Percentiles rank a stretch among this genome's conserved stretches.
Conservation (phyloP, 2,329 filamentous ascomycete genomes). For the Byssoonygena ceratinophila region DNA sequence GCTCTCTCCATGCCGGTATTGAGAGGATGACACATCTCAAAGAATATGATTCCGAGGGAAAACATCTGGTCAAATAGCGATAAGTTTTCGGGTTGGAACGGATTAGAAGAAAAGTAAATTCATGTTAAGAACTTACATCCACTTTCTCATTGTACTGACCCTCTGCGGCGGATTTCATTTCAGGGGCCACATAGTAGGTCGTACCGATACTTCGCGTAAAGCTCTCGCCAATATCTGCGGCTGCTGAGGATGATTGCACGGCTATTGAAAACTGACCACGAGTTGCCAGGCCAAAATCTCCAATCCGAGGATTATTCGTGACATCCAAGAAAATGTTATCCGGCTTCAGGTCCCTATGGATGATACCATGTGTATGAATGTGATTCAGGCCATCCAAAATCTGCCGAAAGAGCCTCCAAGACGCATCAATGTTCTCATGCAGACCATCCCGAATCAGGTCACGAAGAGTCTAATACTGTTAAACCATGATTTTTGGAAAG, state of each 20-base stretch:
- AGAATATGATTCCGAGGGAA: slow-evolving; percentile 92
- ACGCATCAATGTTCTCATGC: slow-evolving; percentile 61
- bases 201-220: slow-evolving; percentile 56
- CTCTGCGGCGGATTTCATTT: slow-evolving; percentile 64
- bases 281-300: slow-evolving; percentile 90
- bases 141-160: slow-evolving; percentile 86
- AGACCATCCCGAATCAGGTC: slow-evolving; percentile 73
- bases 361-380: slow-evolving; percentile 82
- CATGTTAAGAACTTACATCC: slow-evolving; percentile 51
- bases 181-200: slow-evolving; percentile 84
- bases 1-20: slow-evolving; percentile 54
- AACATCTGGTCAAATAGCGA: too few relatives aligned
- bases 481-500: neutral
- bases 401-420: slow-evolving; percentile 85
- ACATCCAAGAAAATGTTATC: slow-evolving; percentile 96
- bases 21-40: slow-evolving; percentile 76
- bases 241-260: slow-evolving; percentile 30
- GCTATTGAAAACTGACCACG: slow-evolving; percentile 55
- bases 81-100: too few relatives aligned
- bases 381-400: slow-evolving; percentile 81
- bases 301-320: slow-evolving; percentile 83
- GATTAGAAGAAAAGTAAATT: too few relatives aligned
- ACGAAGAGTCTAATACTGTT: slow-evolving; percentile 55
- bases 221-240: slow-evolving; percentile 29
- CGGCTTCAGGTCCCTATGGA: slow-evolving; percentile 91